Evolutionary conservation across 2,329 filamentous ascomycete genomes (phyloP), one percentile per base, ranked within the genome.

Genomic region (Penicillium decumbens): DNA sequence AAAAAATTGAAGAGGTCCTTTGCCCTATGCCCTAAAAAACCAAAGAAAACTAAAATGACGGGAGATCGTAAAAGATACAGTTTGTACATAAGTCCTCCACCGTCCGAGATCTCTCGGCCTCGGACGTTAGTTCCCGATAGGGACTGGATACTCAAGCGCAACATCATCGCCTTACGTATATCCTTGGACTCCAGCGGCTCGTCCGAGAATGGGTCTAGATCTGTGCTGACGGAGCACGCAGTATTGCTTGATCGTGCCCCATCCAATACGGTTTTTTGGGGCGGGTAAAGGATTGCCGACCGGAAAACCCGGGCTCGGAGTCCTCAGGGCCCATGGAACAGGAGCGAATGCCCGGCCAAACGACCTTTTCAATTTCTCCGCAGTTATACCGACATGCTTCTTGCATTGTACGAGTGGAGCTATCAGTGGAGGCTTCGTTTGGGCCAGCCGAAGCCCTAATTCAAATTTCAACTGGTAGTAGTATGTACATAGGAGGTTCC

Each of bases 151-250:
- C 12, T 35, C 10, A 23, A 49, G 43, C 48, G 44, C 47, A 55
- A 52, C 57, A 61, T 60, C 58, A 60, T 58, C 56, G 53, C 33
- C 54, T 61, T 59, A 59, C 59, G 58, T 60, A 59, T 53, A 56
- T 55, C 46, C 43, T 48, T 43, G 12, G 44, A 51, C 48, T 50
- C 45, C 32, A 35, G 32, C 32, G 15, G 15, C 15, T 18, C 15
- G 15, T 18, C 15, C 15, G 15, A 18, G 2, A 18, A 18, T 18
- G 20, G 20, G 4, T 20, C 3, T 13, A 8, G 18, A 20, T 37
- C 33, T 37, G 27, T 9, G 7, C 3, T 3, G 15, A 15, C 3
- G 5, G 15, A 5, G 4, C 9, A 20, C 33, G 15, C 15, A 20
- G 20, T 10, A 37, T 20, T 4, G 18, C 33, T 18, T 18, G 5